Base-by-base conservation (phyloP, 1,284 basidiomycete genomes). In the Rhizopogon parksii region DNA sequence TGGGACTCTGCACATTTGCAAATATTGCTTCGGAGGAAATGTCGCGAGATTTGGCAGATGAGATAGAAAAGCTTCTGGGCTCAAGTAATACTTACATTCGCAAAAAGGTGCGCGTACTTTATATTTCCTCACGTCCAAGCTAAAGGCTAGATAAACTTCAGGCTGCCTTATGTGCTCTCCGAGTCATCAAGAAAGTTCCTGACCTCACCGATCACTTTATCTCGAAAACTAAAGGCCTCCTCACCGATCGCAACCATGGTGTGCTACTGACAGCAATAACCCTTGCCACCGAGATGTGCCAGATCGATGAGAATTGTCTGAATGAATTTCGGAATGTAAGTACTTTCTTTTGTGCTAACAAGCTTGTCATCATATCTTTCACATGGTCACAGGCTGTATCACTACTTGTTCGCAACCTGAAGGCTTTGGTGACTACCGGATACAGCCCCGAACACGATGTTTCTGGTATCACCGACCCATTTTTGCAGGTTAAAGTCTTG, bases 381-480 rank as follows among this genome's bases (percentile, higher is more conserved):
- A 45, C 47, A 53, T 35, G 46, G 47, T 55, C 21, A 6, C 58
- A 95, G 88, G 91, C 91, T 45, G 95, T 97, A 2, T 91, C 93
- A 2, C 73, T 95, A 7, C 85, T 99, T 15, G 95, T 99, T 43
- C 88, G 94, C 57, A 94, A 97, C 65, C 79, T 99, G 59, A 99
- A 99, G 68, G 89, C 91, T 2, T 76, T 99, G 42, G 92, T 94
- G 45, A 95, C 95, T 0, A 97, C 95, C 1, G 95, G 95, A 15
- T 98, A 98, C 69, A 96, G 93, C 59, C 95, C 96, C 19, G 96
- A 99, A 68, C 96, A 99, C 65, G 96, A 99, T 61, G 96, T 99
- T n/a, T 92, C 92, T 25, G 96, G 96, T 27, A 95, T 99, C 68
- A 98, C 95, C 21, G 96, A 99, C 68, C 96, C 96, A 2, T 99